phyloP scores from a whole-genome alignment of 768 basidiomycete species.

The Lactarius vividus region DNA sequence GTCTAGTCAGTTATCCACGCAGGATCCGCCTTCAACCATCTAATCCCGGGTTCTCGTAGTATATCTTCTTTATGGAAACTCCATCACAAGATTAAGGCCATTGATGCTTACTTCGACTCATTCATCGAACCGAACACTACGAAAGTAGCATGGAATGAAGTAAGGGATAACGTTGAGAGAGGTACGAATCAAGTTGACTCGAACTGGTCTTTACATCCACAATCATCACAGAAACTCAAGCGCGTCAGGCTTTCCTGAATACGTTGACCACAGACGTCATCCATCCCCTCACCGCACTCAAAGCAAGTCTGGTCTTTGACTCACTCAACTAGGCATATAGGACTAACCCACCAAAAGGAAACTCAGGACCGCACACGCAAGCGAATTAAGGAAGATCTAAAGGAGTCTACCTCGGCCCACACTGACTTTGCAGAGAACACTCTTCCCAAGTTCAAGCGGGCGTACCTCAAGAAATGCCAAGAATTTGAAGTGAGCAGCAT shows the following conservation, averaged over 20 bases:
- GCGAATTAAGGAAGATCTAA: constrained; percentile 88
- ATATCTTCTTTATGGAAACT: constrained; percentile 72
- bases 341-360: constrained; percentile 48
- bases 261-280: constrained; percentile 75
- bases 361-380: constrained; percentile 90
- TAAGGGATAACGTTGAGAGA: constrained; percentile 82
- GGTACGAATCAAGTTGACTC: constrained; percentile 39
- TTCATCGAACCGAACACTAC: constrained; percentile 61
- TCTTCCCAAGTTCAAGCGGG: constrained; percentile 77
- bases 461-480: constrained; percentile 80
- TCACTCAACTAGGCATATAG: background rate
- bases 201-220: constrained; percentile 1
- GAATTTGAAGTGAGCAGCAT: constrained; percentile 68
- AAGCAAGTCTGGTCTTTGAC: constrained; percentile 41
- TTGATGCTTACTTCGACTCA: constrained; percentile 73
- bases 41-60: constrained; percentile 38
- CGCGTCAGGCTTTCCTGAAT: constrained; percentile 72
- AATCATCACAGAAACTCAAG: constrained; percentile 63
- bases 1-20: constrained; percentile 55
- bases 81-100: constrained; percentile 65
- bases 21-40: constrained; percentile 1
- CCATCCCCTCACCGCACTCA: constrained; percentile 60
- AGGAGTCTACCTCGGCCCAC: constrained; percentile 72
- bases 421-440: constrained; percentile 75
- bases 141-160: constrained; percentile 77